These are phyloP conservation scores for Phytopythium delawarense DNA, from an alignment of 352 stramenopile species.

Conservation along the genomic window DNA sequence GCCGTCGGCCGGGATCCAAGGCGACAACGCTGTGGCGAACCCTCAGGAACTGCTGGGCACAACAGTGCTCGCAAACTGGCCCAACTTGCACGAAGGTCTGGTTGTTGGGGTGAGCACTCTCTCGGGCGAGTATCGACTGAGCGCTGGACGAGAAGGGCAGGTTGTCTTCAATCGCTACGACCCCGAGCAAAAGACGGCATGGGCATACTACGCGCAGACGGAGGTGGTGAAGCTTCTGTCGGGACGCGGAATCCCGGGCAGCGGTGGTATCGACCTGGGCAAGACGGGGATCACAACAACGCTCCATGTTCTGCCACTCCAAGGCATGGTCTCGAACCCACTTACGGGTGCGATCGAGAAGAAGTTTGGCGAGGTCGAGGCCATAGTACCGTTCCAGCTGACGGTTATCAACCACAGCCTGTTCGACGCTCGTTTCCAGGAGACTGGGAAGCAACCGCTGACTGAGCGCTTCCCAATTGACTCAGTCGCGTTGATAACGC, in stretches of 20 bases:
- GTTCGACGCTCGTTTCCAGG: slow-evolving; percentile 94
- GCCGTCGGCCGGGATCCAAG: slow-evolving; percentile 21
- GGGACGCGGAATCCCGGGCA: slow-evolving; percentile 77
- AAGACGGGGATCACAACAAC: slow-evolving; percentile 60
- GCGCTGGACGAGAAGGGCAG: slow-evolving; percentile 11
- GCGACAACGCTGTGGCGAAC: slow-evolving; percentile 9
- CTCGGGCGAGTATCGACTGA: slow-evolving; percentile 54
- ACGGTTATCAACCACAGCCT: slow-evolving; percentile 88
- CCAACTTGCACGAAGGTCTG: slow-evolving; percentile 96
- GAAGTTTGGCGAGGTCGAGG: slow-evolving; percentile 93
- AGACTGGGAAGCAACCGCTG: slow-evolving; percentile 77
- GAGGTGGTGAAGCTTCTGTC: slow-evolving; percentile 71
- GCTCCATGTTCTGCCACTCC: slow-evolving; percentile 83
- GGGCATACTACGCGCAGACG: slow-evolving; percentile 58
- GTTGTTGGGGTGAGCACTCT: slow-evolving; percentile 77
- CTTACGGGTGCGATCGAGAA: slow-evolving; percentile 93
- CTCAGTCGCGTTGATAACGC: slow-evolving; percentile 86
- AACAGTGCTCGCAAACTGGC: slow-evolving; percentile 96
- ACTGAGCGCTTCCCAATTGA: slow-evolving; percentile 89
- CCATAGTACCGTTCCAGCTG: slow-evolving; percentile 96
- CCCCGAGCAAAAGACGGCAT: slow-evolving; percentile 54
- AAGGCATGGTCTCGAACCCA: slow-evolving; percentile 94
- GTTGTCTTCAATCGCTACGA: slow-evolving; percentile 45
- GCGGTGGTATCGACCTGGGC: slow-evolving; percentile 92
- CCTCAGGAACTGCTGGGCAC: slow-evolving; percentile 47